Evolutionary conservation across 176 grass and related monocot genomes (phyloP), one percentile per base, ranked within the genome.

Genomic region (Hyparrhenia diplandra): DNA sequence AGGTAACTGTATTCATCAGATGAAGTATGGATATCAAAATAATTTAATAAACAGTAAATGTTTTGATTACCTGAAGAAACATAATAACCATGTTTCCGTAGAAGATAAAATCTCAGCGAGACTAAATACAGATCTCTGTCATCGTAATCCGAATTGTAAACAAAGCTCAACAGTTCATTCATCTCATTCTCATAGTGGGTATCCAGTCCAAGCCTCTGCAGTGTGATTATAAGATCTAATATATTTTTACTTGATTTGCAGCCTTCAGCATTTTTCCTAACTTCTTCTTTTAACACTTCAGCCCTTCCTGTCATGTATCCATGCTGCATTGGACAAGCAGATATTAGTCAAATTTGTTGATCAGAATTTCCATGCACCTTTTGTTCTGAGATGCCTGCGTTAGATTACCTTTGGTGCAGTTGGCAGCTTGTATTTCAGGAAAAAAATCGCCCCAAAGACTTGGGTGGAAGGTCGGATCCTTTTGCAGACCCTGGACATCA

Each of bases 61-160:
- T 55, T 7, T 55, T 23, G 1, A 23, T 23, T 57, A 57, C 54
- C 54, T 57, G 54, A 57, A 10, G 86, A 57, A 4, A 83, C 46
- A 59, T 79, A 10, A n/a, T 83, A 83, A 10, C 80, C 80, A 45
- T 73, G 65, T 17, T 36, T 79, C 18, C 80, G 58, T 10, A 88
- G 46, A 83, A 88, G 86, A 67, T 88, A 88, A 46, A 88, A 88
- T 25, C 80, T 75, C 10, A 77, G 67, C 0, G 86, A 88, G 32
- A 88, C 80, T 30, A 73, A 46, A 58, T 66, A 4, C 17, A 88
- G 67, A 45, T 86, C 23, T 27, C 25, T 37, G 13, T 67, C 14
- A 10, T 86, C n/a, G 6, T 81, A 86, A 20, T 37, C 69, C 45
- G 70, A 59, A 11, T 16, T 16, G 49, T 60, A 28, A 36, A 81